A percentile compares a stretch with the other conserved stretches of the same genome.
Evolutionary conservation across 208 protist genomes (phyloP).

Genomic region (Porcisia hertigi): DNA sequence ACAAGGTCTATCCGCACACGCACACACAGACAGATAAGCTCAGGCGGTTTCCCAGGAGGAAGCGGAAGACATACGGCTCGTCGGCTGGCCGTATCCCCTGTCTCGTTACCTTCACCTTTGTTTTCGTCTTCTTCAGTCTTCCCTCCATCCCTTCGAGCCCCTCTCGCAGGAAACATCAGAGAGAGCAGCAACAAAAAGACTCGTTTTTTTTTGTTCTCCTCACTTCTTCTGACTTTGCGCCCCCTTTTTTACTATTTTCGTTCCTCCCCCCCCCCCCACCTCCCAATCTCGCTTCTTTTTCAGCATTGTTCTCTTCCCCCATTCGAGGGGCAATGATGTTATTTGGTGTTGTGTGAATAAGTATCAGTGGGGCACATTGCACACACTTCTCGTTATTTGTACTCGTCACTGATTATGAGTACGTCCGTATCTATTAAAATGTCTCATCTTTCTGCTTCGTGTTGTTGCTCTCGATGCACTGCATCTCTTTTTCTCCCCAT

Average conservation of each 20-base stretch:
- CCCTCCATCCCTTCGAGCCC: neutral
- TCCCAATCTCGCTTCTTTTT: neutral
- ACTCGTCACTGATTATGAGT: neutral
- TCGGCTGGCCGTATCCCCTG: neutral
- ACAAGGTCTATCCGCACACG: neutral
- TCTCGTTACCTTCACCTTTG: neutral
- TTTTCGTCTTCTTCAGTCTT: neutral
- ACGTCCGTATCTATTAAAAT: neutral
- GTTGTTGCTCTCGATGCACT: neutral
- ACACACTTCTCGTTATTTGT: neutral
- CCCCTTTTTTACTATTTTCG: conserved; percentile 5
- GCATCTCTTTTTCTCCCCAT: neutral
- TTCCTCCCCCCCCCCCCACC: neutral
- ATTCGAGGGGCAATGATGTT: neutral
- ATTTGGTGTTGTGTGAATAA: neutral
- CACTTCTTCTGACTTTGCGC: neutral
- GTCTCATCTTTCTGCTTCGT: too few species aligned
- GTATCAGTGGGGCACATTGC: neutral
- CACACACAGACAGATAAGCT: neutral
- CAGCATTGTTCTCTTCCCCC: neutral
- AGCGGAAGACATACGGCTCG: neutral
- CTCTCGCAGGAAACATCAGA: neutral
- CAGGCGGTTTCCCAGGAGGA: neutral
- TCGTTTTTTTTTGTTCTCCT: neutral
- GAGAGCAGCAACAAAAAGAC: neutral